Evolutionary conservation across 495 filamentous ascomycete genomes (phyloP).

Genomic region (Penicillium simplicissimum): DNA sequence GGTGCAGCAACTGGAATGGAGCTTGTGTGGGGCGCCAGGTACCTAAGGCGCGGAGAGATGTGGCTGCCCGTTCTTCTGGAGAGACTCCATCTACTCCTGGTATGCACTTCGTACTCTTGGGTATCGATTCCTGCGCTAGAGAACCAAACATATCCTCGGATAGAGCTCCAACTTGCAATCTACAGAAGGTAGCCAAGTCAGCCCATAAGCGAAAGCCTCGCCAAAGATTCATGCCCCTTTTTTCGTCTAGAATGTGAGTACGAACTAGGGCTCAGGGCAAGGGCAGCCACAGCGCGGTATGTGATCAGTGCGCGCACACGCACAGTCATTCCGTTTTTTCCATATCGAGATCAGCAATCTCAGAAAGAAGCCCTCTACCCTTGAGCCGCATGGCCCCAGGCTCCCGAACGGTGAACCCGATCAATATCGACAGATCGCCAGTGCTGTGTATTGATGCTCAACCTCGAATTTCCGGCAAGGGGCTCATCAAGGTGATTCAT

Average conservation of each 20-base stretch:
- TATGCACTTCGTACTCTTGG: too few species aligned
- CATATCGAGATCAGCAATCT: too few species aligned
- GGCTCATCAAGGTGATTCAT: conserved; percentile 19
- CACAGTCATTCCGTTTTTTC: conserved; percentile 3
- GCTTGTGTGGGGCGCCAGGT: not conserved
- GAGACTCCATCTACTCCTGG: not conserved
- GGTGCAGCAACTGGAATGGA: not conserved
- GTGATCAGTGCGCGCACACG: conserved; percentile 31
- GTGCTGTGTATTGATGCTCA: conserved; percentile 20
- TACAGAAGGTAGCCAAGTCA: not conserved
- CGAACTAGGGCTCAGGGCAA: conserved; percentile 33
- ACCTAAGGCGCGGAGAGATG: not conserved
- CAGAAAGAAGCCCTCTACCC: not conserved
- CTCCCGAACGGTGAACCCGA: too few species aligned
- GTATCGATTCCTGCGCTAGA: not conserved
- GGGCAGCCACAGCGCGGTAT: conserved; percentile 25
- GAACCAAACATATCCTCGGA: not conserved
- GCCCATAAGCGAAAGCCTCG: not conserved
- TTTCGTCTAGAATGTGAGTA: conserved; percentile 1
- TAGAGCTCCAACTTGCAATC: not conserved
- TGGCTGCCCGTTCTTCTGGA: not conserved
- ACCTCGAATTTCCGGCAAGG: conserved; percentile 18
- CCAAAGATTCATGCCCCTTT: not conserved
- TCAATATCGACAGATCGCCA: not conserved
- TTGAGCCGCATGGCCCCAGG: not conserved